Evolutionary conservation across 2,329 filamentous ascomycete genomes (phyloP), one percentile per base, ranked within the genome.

Genomic region (Fusarium sp.): DNA sequence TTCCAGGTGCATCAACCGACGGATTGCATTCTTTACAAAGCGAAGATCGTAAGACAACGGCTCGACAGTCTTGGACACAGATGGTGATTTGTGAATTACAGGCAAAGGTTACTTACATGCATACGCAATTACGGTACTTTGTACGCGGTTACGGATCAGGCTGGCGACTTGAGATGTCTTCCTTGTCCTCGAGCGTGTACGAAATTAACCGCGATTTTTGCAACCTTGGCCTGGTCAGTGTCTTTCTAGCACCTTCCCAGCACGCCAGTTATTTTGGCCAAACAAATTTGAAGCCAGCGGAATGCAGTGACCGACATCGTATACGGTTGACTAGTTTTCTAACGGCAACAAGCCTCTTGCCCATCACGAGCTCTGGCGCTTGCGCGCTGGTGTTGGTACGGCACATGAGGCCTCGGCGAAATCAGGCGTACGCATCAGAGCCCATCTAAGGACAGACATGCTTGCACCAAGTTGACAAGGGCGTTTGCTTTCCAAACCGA

Each of bases 261-360:
- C 39, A 53, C 61, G 48, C 54, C 51, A 46, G 46, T 64, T 48
- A 61, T 41, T 57, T 58, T 61, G 54, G 53, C 43, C 50, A 64
- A 49, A 40, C 32, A 64, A 64, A 47, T 46, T 64, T 56, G 46
- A 56, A 53, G 54, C 40, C 53, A 52, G 43, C 53, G 56, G 57
- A 65, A 61, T 61, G 52, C 41, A 62, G 61, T 55, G 60, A 59
- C 47, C 58, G 50, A 41, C 42, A 36, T 54, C 52, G 65, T 52
- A 46, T 45, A 44, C 58, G 25, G 55, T 55, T 69, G 35, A 52
- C 59, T 52, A 55, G 40, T 54, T 60, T 58, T 56, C 53, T 36
- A 68, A 53, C 61, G 64, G 60, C 47, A 67, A 61, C 54, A 67
- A 59, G 65, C 65, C 46, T 58, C 61, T 58, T 52, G 53, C 55